These are phyloP conservation scores for Beauveria scarabaeidicola DNA, from an alignment of 2,329 filamentous ascomycete genomes.

Conservation along the genomic window DNA sequence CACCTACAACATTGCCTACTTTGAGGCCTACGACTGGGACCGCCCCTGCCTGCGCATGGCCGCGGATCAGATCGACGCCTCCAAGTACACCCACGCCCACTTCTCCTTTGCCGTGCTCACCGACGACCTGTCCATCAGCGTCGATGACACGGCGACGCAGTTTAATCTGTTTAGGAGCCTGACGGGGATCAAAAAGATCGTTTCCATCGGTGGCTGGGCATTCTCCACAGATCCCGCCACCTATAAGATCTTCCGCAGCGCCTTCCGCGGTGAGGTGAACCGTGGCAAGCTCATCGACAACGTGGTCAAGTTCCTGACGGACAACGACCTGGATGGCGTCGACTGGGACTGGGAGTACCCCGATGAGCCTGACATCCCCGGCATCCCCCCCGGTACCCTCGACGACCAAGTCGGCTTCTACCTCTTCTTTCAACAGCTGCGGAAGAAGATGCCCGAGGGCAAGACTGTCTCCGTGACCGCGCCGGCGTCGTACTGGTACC, in stretches of 20 bases:
- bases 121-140: constrained; percentile 11
- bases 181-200: constrained; percentile 17
- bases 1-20: constrained; percentile 20
- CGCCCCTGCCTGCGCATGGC: constrained; percentile 23
- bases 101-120: constrained; percentile 28
- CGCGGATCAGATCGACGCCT: constrained; percentile 8
- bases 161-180: constrained; percentile 16
- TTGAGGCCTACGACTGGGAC: constrained; percentile 25
- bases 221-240: constrained; percentile 14
- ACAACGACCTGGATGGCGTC: constrained; percentile 29
- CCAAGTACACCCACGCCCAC: constrained; percentile 25
- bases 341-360: constrained; percentile 31
- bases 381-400: constrained; percentile 19
- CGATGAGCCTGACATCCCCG: constrained; percentile 18
- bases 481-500: constrained; percentile 27
- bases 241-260: constrained; percentile 16
- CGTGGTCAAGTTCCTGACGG: constrained; percentile 27
- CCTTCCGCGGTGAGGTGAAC: constrained; percentile 19
- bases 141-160: constrained; percentile 16
- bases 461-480: constrained; percentile 25
- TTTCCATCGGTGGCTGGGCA: constrained; percentile 23
- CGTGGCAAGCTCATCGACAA: constrained; percentile 24
- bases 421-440: constrained; percentile 11
- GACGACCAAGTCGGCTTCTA: constrained; percentile 14
- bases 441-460: constrained; percentile 5